Evolutionary conservation across 2,329 filamentous ascomycete genomes (phyloP).

Genomic region (Alternaria metachromatica): DNA sequence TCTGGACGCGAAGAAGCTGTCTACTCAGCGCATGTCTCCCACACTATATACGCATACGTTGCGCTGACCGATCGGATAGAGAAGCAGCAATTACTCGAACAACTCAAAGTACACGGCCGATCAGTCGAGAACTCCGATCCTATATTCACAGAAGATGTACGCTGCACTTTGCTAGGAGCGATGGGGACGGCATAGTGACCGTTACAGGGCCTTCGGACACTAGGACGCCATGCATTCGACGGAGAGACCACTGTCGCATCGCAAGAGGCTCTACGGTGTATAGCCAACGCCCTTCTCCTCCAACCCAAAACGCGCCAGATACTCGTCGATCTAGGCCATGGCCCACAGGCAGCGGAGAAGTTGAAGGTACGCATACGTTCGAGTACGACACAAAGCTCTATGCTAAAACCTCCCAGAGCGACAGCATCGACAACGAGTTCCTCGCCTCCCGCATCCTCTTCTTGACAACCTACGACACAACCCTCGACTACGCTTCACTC

Average conservation of each 20-base stretch:
- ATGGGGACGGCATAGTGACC: conserved; percentile 10
- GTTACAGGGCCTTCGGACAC: conserved; percentile 72
- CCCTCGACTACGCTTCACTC: conserved; percentile 69
- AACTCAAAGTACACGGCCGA: conserved; percentile 81
- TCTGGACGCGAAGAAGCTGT: conserved; percentile 64
- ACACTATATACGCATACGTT: not conserved
- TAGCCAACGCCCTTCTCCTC: conserved; percentile 84
- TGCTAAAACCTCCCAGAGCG: conserved; percentile 54
- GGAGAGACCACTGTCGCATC: conserved; percentile 64
- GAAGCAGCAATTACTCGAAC: conserved; percentile 61
- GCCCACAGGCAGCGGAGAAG: conserved; percentile 70
- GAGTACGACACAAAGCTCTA: no score
- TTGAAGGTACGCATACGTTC: conserved; percentile 61
- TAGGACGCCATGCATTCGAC: conserved; percentile 77
- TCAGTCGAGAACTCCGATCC: conserved; percentile 75
- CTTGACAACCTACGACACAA: conserved; percentile 77
- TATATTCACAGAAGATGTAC: conserved; percentile 81
- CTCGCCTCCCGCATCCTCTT: conserved; percentile 80
- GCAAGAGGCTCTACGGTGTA: conserved; percentile 77
- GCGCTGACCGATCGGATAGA: conserved; percentile 56
- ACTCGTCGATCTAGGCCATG: conserved; percentile 74
- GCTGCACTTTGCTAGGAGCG: conserved; percentile 19
- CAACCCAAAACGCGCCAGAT: conserved; percentile 71
- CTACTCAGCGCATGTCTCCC: conserved; percentile 62
- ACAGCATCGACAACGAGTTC: conserved; percentile 85